A percentile compares a stretch with the other conserved stretches of the same genome.
Evolutionary conservation across 805 yeast genomes (phyloP).

Genomic region (Novakomyces olei): DNA sequence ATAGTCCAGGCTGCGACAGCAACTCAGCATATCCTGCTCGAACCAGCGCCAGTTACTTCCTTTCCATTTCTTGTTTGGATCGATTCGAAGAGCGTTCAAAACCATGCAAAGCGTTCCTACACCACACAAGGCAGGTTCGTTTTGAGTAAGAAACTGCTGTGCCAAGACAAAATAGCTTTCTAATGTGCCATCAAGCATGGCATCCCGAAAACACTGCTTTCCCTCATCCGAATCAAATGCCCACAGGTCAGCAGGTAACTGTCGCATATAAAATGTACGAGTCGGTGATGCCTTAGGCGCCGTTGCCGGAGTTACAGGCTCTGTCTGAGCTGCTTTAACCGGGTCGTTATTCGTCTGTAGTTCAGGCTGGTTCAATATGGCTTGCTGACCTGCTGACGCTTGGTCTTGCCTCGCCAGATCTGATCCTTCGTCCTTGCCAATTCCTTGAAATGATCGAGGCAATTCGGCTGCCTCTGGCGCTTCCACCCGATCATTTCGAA

Average conservation of each 20-base stretch:
- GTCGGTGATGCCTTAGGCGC: background rate
- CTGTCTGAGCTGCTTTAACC: no score
- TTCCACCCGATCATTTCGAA: no score
- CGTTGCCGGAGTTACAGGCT: no score
- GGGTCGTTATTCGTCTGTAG: no score
- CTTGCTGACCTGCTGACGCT: no score
- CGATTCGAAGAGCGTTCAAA: slow-evolving; percentile 2
- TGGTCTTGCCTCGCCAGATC: no score
- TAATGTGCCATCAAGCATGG: slow-evolving; percentile 2
- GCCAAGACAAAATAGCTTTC: slow-evolving; percentile 3
- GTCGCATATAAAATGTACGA: slow-evolving; percentile 1
- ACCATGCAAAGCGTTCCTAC: slow-evolving; percentile 4
- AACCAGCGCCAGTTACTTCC: slow-evolving; percentile 5
- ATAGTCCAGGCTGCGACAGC: slow-evolving; percentile 2
- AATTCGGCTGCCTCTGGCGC: no score
- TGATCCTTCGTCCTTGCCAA: no score
- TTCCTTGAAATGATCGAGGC: no score
- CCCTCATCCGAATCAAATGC: slow-evolving; percentile 3
- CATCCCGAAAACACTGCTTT: background rate
- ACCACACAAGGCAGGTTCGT: slow-evolving; percentile 5
- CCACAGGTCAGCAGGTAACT: background rate
- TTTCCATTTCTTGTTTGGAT: slow-evolving; percentile 3
- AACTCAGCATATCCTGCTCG: slow-evolving; percentile 4
- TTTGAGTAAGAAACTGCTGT: slow-evolving; percentile 3
- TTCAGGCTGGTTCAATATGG: no score